Base-by-base conservation (phyloP, 805 yeast species). In the Kodamaea kakaduensis region DNA sequence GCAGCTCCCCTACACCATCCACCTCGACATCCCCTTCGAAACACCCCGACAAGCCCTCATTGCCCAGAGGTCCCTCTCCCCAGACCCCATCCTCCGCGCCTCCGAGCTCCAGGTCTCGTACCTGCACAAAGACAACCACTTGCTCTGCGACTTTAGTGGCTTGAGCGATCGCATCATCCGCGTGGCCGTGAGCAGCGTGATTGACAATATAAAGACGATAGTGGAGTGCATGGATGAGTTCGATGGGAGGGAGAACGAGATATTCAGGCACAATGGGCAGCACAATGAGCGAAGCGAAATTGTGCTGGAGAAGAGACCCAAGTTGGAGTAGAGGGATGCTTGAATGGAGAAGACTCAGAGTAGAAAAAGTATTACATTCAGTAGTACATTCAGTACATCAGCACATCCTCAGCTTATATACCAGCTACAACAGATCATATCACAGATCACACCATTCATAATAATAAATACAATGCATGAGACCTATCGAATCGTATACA, bases 81-180 rank as follows among this genome's bases (percentile, higher is more conserved):
- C 90, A 1, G 96, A 87, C 52, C 95, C 95, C 1, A 78, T 83
- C n/a, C 64, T 88, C 42, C 80, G 77, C 50, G 80, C 81, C 1
- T 67, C 73, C 34, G 93, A 85, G 54, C 65, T 87, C 31, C 53
- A 58, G 12, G 79, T 78, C 4, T 46, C 45, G 1, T 78, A 77
- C 42, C 29, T 51, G 5, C 51, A 60, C 0, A 51, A 61, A 3
- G 71, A 54, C 2, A 49, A 45, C 13, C 42, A 41, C 0, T 61
- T 86, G 25, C 40, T 54, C 2, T 72, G 79, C 18, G 43, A 48
- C 1, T 84, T 85, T 45, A 54, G 62, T 6, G 86, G 87, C 2
- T 66, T 68, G 0, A 78, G 84, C 33, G 94, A 84, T 45, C 64
- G 96, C 28, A 79, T 79, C 5, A 71, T 88, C 34, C 66, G 97